Conservation (phyloP, 441 rosid genomes). For the Pelargonium fulgidum region DNA sequence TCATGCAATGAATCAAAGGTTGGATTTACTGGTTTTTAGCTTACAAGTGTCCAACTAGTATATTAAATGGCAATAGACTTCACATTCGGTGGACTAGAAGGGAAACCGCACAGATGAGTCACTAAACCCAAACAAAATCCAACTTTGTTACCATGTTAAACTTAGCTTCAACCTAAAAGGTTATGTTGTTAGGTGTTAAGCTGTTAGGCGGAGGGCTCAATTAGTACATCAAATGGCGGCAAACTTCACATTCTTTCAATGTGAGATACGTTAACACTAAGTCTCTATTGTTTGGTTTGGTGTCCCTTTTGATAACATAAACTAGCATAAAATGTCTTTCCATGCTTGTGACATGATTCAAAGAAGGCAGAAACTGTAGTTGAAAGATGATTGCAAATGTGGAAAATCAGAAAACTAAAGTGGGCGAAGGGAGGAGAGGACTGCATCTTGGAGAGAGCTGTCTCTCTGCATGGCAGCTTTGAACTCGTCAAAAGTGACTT, state of each 20-base stretch:
- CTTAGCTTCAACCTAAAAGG: too few relatives aligned
- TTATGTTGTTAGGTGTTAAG: too few relatives aligned
- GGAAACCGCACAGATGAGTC: too few relatives aligned
- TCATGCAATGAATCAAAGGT: neutral
- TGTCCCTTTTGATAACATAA: conserved; percentile 5
- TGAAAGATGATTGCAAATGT: neutral
- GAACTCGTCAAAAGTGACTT: conserved; percentile 70
- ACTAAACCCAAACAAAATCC: too few relatives aligned
- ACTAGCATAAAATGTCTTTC: conserved; percentile 3
- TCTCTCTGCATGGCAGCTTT: conserved; percentile 69
- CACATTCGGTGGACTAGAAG: too few relatives aligned
- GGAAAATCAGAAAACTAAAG: conserved; percentile 22
- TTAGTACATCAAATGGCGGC: too few relatives aligned
- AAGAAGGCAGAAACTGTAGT: conserved; percentile 3
- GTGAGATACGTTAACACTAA: neutral
- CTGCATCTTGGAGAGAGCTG: conserved; percentile 55
- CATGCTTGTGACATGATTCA: conserved; percentile 3
- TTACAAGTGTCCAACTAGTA: neutral
- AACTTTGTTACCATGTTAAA: too few relatives aligned
- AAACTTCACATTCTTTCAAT: too few relatives aligned
- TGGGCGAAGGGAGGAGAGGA: conserved; percentile 61
- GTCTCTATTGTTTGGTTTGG: conserved; percentile 8
- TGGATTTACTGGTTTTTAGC: conserved; percentile 1
- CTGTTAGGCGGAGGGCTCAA: too few relatives aligned
- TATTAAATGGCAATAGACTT: too few relatives aligned